Evolutionary conservation across 176 grass and related monocot species (phyloP).

Genomic region (Saccharum spontaneum): DNA sequence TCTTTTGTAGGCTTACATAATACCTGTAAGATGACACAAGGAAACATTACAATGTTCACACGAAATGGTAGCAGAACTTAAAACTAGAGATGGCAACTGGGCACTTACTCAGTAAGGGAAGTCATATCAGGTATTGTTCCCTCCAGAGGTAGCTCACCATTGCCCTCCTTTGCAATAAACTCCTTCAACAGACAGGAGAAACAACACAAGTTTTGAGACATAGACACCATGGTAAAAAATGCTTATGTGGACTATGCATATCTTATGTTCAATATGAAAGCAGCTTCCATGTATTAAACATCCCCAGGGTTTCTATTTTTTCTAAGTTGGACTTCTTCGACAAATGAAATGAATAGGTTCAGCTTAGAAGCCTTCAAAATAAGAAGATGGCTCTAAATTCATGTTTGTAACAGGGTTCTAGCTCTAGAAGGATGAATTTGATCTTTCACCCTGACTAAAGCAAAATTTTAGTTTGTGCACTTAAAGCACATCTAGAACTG

Average conservation of each 20-base stretch:
- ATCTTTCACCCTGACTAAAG: background rate
- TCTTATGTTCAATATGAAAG: background rate
- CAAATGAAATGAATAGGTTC: background rate
- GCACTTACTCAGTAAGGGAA: conserved; percentile 85
- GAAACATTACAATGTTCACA: conserved; percentile 11
- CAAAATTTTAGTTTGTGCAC: background rate
- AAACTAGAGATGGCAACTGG: background rate
- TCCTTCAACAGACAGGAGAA: conserved; percentile 50
- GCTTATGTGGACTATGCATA: background rate
- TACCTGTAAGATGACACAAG: conserved; percentile 50
- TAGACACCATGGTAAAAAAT: background rate
- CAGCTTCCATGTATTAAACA: background rate
- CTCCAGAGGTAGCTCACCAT: conserved; percentile 89
- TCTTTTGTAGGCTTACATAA: conserved; percentile 91
- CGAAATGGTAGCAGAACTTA: background rate
- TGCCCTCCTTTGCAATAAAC: conserved; percentile 79
- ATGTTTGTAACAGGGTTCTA: background rate
- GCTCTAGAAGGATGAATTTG: background rate
- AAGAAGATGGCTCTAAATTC: background rate
- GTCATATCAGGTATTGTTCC: conserved; percentile 99
- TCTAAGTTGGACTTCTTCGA: conserved; percentile 9
- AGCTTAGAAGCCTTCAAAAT: conserved; percentile 8
- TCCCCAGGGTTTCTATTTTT: background rate
- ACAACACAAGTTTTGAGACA: background rate
- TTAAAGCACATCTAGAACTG: background rate